Base-by-base conservation (phyloP, 2,329 filamentous ascomycete species). In the Aspergillus nomiae region DNA sequence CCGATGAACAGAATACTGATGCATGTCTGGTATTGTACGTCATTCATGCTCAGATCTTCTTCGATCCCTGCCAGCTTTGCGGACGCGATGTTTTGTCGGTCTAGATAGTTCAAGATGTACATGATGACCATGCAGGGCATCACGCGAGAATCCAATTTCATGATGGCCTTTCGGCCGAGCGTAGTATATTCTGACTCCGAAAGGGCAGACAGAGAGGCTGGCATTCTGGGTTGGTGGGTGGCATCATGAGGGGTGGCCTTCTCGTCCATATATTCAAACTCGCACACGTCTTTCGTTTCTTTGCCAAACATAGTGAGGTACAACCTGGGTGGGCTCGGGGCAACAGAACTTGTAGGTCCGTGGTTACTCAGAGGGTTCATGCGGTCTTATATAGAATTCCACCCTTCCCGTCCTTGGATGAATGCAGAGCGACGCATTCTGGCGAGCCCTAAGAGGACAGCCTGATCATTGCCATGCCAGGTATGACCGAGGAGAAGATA, bases 1-100 rank as follows among this genome's bases (percentile, higher is more conserved):
- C 80, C 81, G 4, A 83, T 78, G 51, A 83, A 83, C 28, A 73
- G 65, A 78, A 83, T 60, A 77, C 72, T 50, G 74, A 82, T 38
- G 80, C 82, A 14, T 72, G 81, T 34, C 74, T 43, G 30, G 32
- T 81, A 83, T 36, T 78, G 63, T 0, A 68, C 74, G 50, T 78
- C 73, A 7, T 64, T 63, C 68, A 80, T 76, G 32, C 67, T 54
- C 0, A 82, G 69, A 63, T 80, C 76, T 26, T 72, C 63, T 60
- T 80, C 73, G 36, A 81, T 64, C 45, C 78, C 78, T 34, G 76
- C 77, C 26, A 80, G 66, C 46, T 77, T 75, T 26, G 78, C 78
- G 10, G 78, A 77, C 1, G 75, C 75, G 32, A 80, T 76, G 57
- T 79, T 79, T 68, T 80, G 79, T 14, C 78, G 74, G 56, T 80